Evolutionary conservation across 1,284 basidiomycete genomes (phyloP), one percentile per base, ranked within the genome.

Genomic region (Austroboletus olivaceoglutinosus): DNA sequence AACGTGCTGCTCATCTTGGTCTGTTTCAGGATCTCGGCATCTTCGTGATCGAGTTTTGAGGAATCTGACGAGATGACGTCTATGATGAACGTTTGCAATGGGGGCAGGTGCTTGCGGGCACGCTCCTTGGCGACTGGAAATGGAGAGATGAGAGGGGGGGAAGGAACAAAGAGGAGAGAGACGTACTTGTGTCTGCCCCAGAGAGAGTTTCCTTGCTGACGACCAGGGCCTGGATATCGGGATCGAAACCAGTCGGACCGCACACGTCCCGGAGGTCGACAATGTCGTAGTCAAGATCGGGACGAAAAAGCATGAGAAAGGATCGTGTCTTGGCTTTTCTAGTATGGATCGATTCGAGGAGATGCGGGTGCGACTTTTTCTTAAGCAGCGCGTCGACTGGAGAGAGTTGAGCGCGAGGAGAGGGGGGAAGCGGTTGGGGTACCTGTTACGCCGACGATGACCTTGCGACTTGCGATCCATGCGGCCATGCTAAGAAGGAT

Each of bases 381-480:
- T 70, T 70, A 10, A 99, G 80, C 15, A 98, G 77, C 2, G 70
- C 69, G 60, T 93, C 89, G 62, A 86, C 87, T 89, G 21, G 37
- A 45, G 19, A 34, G 31, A 27, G 45, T 47, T 63, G 56, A 67
- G 55, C 44, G 36, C 43, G 46, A 42, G 45, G 39, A 51, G 54
- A 33, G 51, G 39, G 29, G 41, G 46, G 47, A 56, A 53, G 48
- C 47, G 46, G 47, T 33, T 52, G 41, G 57, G 76, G 58, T 53
- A 89, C 90, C 87, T 45, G 90, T 91, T 33, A 99, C 76, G 5
- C 97, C 97, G 48, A 97, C 84, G 56, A 99, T 91, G 62, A 99
- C 55, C 67, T 91, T 93, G 56, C 79, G 70, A 42, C 73, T 70
- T 1, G 93, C 78, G 52, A 98, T 82, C 77, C 91, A 93, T 2